Conservation (phyloP, 78 protist species). For the Dictyostelium citrinum region DNA sequence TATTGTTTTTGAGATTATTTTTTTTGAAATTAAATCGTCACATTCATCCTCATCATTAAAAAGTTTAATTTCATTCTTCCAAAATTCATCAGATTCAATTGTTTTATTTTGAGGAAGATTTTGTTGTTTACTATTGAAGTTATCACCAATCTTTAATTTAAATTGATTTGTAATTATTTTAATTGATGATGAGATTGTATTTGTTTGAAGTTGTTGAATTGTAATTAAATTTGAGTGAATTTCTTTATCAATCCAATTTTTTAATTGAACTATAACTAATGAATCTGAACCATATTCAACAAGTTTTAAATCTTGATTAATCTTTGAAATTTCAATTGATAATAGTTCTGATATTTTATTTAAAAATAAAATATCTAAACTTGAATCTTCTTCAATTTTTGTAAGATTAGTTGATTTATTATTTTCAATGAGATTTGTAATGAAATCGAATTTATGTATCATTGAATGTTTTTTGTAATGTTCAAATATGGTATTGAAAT, state of each 20-base stretch:
- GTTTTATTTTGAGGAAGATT: background rate
- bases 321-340: background rate
- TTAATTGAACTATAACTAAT: background rate
- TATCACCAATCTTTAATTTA: background rate
- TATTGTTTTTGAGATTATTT: background rate
- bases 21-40: background rate
- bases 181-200: background rate
- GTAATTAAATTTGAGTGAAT: background rate
- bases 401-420: background rate
- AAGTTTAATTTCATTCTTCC: slow-evolving; percentile 14
- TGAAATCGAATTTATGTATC: background rate
- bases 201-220: background rate
- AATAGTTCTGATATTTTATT: slow-evolving; percentile 26
- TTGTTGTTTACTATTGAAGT: background rate
- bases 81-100: background rate
- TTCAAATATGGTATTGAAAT: background rate
- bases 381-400: too few relatives aligned
- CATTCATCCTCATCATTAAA: background rate
- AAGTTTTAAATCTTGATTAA: background rate
- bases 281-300: slow-evolving; percentile 8
- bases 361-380: background rate
- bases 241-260: background rate
- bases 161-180: background rate
- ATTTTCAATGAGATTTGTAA: background rate
- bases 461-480: background rate